These are phyloP conservation scores for Ascochyta pisi DNA, from an alignment of 2,329 filamentous ascomycete species.

Conservation along the genomic window DNA sequence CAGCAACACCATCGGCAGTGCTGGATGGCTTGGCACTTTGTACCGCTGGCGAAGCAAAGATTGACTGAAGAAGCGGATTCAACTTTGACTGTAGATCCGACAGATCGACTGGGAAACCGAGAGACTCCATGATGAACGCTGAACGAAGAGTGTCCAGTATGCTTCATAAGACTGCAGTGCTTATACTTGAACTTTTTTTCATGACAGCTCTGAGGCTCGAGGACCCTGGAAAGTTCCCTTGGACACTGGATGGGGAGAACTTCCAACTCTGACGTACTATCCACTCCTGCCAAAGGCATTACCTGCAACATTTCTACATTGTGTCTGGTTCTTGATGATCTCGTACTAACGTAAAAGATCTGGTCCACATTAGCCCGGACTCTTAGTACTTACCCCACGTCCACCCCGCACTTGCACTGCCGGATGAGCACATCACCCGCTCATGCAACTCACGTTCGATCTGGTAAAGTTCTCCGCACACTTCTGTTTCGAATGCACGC, in stretches of 20 bases:
- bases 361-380: not conserved
- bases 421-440: not conserved
- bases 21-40: conserved; percentile 40
- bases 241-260: conserved; percentile 8
- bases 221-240: not conserved
- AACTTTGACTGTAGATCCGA: conserved; percentile 23
- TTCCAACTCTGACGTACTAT: conserved; percentile 7
- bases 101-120: conserved; percentile 21
- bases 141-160: not conserved
- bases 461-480: conserved; percentile 24
- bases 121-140: conserved; percentile 21
- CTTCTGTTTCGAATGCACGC: conserved; percentile 14
- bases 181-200: conserved; percentile 12
- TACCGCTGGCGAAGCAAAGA: conserved; percentile 19
- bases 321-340: not conserved
- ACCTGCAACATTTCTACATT: not conserved
- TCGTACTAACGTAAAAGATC: not conserved
- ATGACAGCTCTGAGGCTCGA: conserved; percentile 4
- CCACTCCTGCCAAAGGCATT: not conserved
- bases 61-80: conserved; percentile 19
- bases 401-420: conserved; percentile 22
- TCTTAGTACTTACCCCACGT: conserved; percentile 19
- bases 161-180: not conserved
- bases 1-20: conserved; percentile 48
- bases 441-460: conserved; percentile 7